Base-by-base conservation (phyloP, 2,329 filamentous ascomycete genomes). In the Diaporthe citriasiana region DNA sequence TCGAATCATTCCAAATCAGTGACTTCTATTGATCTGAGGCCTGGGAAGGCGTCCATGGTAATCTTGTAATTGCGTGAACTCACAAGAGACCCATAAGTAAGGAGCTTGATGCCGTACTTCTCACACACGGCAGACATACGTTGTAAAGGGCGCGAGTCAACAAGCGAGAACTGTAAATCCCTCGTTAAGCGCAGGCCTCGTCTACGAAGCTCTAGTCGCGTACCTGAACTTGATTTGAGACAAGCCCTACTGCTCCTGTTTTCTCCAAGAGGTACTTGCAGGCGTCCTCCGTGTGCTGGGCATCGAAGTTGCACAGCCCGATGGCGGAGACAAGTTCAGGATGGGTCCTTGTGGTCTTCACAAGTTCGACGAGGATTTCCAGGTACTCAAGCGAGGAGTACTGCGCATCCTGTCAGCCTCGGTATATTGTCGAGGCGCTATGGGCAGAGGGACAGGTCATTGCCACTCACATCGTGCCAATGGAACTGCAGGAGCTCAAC, bases 401-500 rank as follows among this genome's bases (percentile, higher is more conserved):
- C 82, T 84, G 42, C 8, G 22, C 12, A 38, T 45, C 2, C 38
- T 55, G 22, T 73, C 33, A 73, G 56, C 47, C 33, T 15, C 25
- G 9, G 17, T 25, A 40, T 13, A 13, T 19, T 3, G 19, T 13
- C 5, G 19, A 30, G 17, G 50, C n/a, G 40, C n/a, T 13, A 42
- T 30, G 7, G 10, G 12, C 33, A 38, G 30, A 33, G 57, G 19
- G 0, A 22, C 1, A 5, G 33, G 9, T 6, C 22, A 35, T 19
- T 1, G 40, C 12, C 8, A 78, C 81, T 74, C 76, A 83, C 81
- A 77, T 82, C 77, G 27, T 81, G 77, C 82, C 82, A 83, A 56
- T 83, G 82, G 73, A 83, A 82, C 74, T 83, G 81, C 19, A 83
- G 72, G 40, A 83, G 75, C 25, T 83, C 81, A 30, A 83, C 78